phyloP scores from a whole-genome alignment of 2,329 filamentous ascomycete genomes.

The Talaromyces verruculosus region DNA sequence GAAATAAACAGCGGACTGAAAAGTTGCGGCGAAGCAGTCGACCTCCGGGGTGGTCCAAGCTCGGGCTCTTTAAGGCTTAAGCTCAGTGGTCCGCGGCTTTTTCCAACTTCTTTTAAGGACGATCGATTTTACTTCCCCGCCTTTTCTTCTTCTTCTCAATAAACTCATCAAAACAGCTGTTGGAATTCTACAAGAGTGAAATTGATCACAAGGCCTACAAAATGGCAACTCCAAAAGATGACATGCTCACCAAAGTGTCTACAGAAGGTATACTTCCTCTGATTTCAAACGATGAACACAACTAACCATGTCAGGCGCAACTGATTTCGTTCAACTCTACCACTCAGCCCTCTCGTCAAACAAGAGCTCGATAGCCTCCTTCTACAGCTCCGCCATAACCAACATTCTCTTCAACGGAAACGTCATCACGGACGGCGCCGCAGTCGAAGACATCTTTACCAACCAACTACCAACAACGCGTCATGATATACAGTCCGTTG shows the following conservation, averaged over 20 bases:
- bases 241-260: constrained; percentile 43
- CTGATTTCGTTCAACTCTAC: constrained; percentile 70
- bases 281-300: background rate
- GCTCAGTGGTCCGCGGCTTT: constrained; percentile 1
- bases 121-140: background rate
- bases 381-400: constrained; percentile 64
- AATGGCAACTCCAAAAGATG: constrained; percentile 35
- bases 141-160: background rate
- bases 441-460: constrained; percentile 68
- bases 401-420: constrained; percentile 81
- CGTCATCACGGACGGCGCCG: constrained; percentile 59
- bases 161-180: background rate
- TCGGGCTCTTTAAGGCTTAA: constrained; percentile 14
- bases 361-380: constrained; percentile 60
- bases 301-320: constrained; percentile 56
- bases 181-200: background rate
- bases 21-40: constrained; percentile 18
- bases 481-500: constrained; percentile 74
- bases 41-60: constrained; percentile 38
- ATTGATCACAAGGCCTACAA: background rate
- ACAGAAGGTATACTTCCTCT: constrained; percentile 37
- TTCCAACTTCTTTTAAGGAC: background rate
- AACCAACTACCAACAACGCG: constrained; percentile 61
- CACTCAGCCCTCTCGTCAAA: constrained; percentile 70
- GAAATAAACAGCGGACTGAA: background rate